Base-by-base conservation (phyloP, 768 basidiomycete genomes). In the Termitomyces sp. region DNA sequence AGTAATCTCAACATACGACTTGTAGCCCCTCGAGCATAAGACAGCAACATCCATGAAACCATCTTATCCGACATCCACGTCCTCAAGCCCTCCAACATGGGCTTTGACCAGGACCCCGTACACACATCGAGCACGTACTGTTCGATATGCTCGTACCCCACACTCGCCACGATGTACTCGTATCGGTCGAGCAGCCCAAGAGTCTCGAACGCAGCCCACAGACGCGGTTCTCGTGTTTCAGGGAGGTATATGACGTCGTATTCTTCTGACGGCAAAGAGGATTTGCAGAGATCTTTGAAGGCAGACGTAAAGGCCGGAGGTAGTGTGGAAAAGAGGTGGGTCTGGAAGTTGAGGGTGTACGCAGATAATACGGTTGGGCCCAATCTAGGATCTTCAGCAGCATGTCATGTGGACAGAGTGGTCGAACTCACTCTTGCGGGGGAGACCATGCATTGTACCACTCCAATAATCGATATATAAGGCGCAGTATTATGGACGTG, bases 81-180 rank as follows among this genome's bases (percentile, higher is more conserved):
- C 53, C 89, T 78, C 62, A 94, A 74, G 2, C 71, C 77, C 3
- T 79, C 78, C 60, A 96, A 69, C 78, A 89, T 80, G 7, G 85
- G 83, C 54, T 78, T 81, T 38, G 81, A 81, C 91, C 92, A 96
- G 66, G 84, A 82, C 3, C 81, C 85, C 11, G 83, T 74, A 68
- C 90, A 94, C 3, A 82, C 84, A 61, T 79, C 79, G 59, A 82
- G 58, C 0, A 97, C 89, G 60, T 91, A 81, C 5, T 76, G 71
- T 69, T 95, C 92, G 63, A 99, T 95, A 66, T 87, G 85, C 68
- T 91, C 90, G 65, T 94, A 94, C 33, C 92, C 91, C 4, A 95
- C 89, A 54, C 86, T 87, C 20, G 91, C 86, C 33, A 98, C 85
- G 60, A 94, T 83, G 7, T 86, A 84, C 68, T 96, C 94, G 69